phyloP scores from a whole-genome alignment of 495 filamentous ascomycete species.

The Polyplosphaeria fusca region DNA sequence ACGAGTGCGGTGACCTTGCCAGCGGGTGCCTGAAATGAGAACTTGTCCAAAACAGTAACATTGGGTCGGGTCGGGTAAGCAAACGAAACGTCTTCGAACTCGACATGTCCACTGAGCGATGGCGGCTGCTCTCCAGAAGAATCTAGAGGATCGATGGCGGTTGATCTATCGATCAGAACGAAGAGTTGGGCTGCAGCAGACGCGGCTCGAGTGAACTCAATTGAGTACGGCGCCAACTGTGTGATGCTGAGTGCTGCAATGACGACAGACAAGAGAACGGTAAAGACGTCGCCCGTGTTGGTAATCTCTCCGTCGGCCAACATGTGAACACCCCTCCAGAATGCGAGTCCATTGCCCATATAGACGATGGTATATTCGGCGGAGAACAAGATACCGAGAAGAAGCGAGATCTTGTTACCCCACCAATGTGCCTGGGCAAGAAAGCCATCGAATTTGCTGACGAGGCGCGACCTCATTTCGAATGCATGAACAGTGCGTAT shows the following conservation, averaged over 20 bases:
- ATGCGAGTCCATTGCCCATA: slow-evolving; percentile 76
- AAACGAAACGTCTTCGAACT: slow-evolving; percentile 33
- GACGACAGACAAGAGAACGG: slow-evolving; percentile 7
- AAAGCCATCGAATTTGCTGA: slow-evolving; percentile 1
- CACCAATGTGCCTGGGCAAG: slow-evolving; percentile 52
- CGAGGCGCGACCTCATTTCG: slow-evolving; percentile 5
- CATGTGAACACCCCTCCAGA: slow-evolving; percentile 84
- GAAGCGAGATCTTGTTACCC: slow-evolving; percentile 43
- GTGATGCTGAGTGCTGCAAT: slow-evolving; percentile 48
- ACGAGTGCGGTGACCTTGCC: slow-evolving; percentile 34
- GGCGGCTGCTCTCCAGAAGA: background rate
- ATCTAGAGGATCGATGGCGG: background rate
- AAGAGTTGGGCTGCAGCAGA: slow-evolving; percentile 61
- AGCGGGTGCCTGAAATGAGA: slow-evolving; percentile 24
- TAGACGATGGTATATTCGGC: slow-evolving; percentile 76
- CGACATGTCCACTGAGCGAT: slow-evolving; percentile 11
- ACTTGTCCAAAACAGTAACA: slow-evolving; percentile 11
- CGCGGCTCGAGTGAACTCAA: slow-evolving; percentile 87
- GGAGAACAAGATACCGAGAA: slow-evolving; percentile 55
- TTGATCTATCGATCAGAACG: slow-evolving; percentile 1
- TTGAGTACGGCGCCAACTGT: slow-evolving; percentile 80
- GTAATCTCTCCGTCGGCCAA: slow-evolving; percentile 43
- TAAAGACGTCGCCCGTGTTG: slow-evolving; percentile 51
- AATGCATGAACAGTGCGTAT: slow-evolving; percentile 14
- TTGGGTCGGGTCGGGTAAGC: slow-evolving; percentile 27